A percentile compares a stretch with the other conserved stretches of the same genome.
phyloP scores from a whole-genome alignment of 768 basidiomycete genomes.

The Calocera viscosa region DNA sequence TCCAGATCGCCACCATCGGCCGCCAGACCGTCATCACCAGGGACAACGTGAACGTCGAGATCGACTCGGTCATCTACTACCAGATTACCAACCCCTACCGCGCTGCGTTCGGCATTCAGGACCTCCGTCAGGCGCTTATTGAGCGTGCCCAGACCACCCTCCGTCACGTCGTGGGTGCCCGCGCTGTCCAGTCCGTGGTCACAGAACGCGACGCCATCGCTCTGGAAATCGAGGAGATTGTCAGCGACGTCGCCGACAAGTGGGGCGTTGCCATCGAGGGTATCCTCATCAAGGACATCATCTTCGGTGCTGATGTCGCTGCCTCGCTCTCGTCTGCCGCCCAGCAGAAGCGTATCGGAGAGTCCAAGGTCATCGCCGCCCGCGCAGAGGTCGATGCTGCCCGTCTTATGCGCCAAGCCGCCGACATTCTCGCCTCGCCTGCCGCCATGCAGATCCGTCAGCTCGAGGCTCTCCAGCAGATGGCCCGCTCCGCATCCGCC shows the following conservation, averaged over 20 bases:
- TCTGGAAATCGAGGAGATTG: slow-evolving; percentile 91
- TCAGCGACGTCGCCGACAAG: slow-evolving; percentile 81
- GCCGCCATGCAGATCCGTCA: slow-evolving; percentile 98
- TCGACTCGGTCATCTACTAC: slow-evolving; percentile 89
- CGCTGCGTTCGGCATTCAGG: slow-evolving; percentile 84
- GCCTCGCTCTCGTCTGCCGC: slow-evolving; percentile 88
- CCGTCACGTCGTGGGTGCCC: slow-evolving; percentile 92
- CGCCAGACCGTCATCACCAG: slow-evolving; percentile 71
- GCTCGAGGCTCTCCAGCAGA: slow-evolving; percentile 87
- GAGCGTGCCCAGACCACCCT: slow-evolving; percentile 89
- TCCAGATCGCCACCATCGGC: slow-evolving; percentile 83
- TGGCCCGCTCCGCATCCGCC: slow-evolving; percentile 78
- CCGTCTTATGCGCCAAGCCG: slow-evolving; percentile 90
- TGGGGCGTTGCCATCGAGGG: slow-evolving; percentile 97
- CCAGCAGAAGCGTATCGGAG: slow-evolving; percentile 93
- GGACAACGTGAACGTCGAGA: slow-evolving; percentile 91
- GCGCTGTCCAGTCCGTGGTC: slow-evolving; percentile 88
- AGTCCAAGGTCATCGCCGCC: slow-evolving; percentile 91
- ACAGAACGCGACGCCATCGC: slow-evolving; percentile 96
- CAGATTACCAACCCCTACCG: slow-evolving; percentile 73
- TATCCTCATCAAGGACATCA: slow-evolving; percentile 85
- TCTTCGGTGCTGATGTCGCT: slow-evolving; percentile 82
- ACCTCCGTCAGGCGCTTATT: slow-evolving; percentile 71
- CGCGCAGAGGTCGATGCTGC: slow-evolving; percentile 93
- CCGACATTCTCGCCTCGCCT: slow-evolving; percentile 84